Base-by-base conservation (phyloP, 1,139 yeast species). In the Nakaseomyces kungkrabaensis region DNA sequence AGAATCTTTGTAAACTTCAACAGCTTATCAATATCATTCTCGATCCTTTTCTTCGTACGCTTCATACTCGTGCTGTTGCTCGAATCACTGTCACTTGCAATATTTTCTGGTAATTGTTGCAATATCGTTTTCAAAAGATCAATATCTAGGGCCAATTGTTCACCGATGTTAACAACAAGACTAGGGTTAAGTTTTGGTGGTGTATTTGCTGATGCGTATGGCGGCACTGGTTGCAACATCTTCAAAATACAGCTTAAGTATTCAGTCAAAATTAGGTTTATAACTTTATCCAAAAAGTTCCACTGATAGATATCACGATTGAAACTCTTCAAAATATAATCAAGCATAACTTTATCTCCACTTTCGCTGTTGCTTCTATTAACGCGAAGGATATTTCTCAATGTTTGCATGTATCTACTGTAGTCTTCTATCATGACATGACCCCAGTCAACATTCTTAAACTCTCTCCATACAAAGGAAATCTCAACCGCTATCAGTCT, bases 391-490 rank as follows among this genome's bases (percentile, higher is more conserved):
- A 76, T 71, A 5, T 68, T 66, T 50, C 75, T 75, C 46, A 85
- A 67, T 42, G 86, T 87, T 7, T 69, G 65, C 66, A 85, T 75
- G 59, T 85, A 89, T 48, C 81, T 69, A 45, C 95, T 85, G 52
- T 83, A 81, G 54, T 82, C 92, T 32, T 79, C 81, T 3, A 83
- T 85, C 37, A 75, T 78, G 54, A 82, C 69, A 45, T 74, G 73
- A 27, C 74, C 70, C 96, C 97, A 89, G 62, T 86, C 85, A 34
- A 79, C 75, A 61, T 88, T 89, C 32, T 77, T 75, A 75, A 92
- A 84, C 60, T 88, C 96, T 54, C 95, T 75, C 95, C 96, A 89
- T 7, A 85, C 76, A 52, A 80, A 77, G 37, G 79, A 82, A 48
- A 83, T 69, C 54, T 86, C 90, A 26, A 56, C 48, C 22, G 70